phyloP scores from a whole-genome alignment of 495 filamentous ascomycete genomes.

The Talaromyces adpressus region DNA sequence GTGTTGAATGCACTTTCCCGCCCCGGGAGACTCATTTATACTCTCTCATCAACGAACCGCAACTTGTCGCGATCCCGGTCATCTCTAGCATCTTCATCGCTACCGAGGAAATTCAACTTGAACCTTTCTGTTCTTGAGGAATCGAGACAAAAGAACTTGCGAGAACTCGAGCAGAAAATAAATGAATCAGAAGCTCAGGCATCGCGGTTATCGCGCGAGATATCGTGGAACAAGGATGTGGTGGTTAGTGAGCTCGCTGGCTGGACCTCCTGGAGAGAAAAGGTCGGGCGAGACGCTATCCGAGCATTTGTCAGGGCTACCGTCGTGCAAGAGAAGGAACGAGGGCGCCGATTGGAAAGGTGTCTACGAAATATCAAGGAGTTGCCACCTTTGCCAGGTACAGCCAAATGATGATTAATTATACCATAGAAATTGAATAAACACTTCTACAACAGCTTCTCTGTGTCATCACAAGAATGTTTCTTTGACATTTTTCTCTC shows the following conservation, averaged over 20 bases:
- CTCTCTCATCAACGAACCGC: constrained; percentile 57
- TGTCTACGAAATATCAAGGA: constrained; percentile 36
- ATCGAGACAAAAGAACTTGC: constrained; percentile 69
- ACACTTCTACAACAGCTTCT: neutral
- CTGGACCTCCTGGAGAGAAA: constrained; percentile 83
- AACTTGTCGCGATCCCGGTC: constrained; percentile 67
- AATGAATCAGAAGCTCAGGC: constrained; percentile 57
- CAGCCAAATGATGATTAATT: neutral
- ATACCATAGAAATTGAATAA: constrained; percentile 1
- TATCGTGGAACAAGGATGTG: constrained; percentile 87
- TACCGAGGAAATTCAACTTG: constrained; percentile 44
- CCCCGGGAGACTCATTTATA: constrained; percentile 68
- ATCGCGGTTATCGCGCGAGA: constrained; percentile 60
- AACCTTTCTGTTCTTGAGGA: constrained; percentile 67
- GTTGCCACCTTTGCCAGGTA: neutral
- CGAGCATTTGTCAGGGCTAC: constrained; percentile 68
- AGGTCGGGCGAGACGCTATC: constrained; percentile 66
- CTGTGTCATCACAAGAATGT: neutral
- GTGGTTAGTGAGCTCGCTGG: constrained; percentile 88
- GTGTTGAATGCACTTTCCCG: constrained; percentile 73
- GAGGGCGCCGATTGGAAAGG: constrained; percentile 73
- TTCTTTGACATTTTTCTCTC: neutral
- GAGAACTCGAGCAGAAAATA: constrained; percentile 72
- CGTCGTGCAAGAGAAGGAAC: constrained; percentile 68
- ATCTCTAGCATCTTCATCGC: constrained; percentile 49